Evolutionary conservation across 257 asterid species (phyloP).

Genomic region (Handroanthus guayacan): DNA sequence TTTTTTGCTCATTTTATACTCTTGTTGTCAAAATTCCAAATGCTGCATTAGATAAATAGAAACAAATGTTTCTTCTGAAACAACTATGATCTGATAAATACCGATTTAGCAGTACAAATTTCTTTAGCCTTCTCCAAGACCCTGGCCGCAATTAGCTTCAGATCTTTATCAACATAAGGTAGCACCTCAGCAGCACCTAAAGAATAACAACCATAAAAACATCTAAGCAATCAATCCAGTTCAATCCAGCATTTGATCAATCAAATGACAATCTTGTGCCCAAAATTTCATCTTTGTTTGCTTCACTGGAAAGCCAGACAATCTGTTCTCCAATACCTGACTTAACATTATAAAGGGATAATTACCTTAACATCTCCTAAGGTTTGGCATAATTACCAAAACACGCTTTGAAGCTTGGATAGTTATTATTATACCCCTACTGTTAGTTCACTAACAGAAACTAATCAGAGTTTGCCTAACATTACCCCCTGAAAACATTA

Average conservation of each 20-base stretch:
- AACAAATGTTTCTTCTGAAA: background rate
- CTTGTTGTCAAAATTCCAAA: background rate
- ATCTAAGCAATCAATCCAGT: background rate
- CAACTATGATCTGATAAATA: slow-evolving; percentile 23
- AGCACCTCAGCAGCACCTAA: slow-evolving; percentile 75
- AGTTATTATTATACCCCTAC: too few species aligned
- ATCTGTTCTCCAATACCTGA: background rate
- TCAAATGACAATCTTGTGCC: background rate
- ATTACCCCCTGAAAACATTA: too few species aligned
- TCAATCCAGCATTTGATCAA: background rate
- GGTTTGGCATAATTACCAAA: too few species aligned
- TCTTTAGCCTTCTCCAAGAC: slow-evolving; percentile 69
- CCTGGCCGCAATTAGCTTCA: slow-evolving; percentile 72
- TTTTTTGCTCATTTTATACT: background rate
- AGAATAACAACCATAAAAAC: slow-evolving; percentile 13
- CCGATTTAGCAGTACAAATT: slow-evolving; percentile 69
- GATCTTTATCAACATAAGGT: slow-evolving; percentile 68
- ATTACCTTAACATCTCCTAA: too few species aligned
- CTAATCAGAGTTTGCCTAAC: too few species aligned
- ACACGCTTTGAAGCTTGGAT: too few species aligned
- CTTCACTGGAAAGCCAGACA: background rate
- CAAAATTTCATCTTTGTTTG: background rate
- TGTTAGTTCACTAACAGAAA: too few species aligned
- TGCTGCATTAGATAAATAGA: background rate
- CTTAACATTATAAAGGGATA: too few species aligned